Evolutionary conservation across 2,329 filamentous ascomycete species (phyloP).

Genomic region (Beauveria pseudobassiana): DNA sequence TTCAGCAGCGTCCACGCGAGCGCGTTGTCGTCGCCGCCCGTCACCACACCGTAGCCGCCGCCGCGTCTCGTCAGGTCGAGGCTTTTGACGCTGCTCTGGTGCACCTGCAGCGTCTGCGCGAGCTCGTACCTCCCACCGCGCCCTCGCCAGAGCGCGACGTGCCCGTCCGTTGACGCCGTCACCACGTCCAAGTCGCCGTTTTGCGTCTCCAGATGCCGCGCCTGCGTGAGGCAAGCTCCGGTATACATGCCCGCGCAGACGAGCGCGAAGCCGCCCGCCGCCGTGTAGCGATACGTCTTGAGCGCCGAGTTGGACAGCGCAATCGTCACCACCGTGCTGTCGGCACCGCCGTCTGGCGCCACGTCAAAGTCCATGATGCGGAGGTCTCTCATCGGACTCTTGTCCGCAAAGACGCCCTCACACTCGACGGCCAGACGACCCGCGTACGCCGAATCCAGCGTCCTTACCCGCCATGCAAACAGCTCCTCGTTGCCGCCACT

Average conservation of each 20-base stretch:
- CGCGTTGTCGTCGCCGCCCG: constrained; percentile 84
- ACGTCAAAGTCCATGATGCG: constrained; percentile 76
- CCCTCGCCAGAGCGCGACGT: constrained; percentile 53
- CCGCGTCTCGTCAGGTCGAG: constrained; percentile 36
- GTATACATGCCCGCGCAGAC: constrained; percentile 54
- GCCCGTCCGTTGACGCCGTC: constrained; percentile 76
- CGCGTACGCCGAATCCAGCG: constrained; percentile 40
- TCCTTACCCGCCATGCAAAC: constrained; percentile 67
- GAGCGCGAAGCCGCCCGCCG: constrained; percentile 35
- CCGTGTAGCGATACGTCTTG: constrained; percentile 48
- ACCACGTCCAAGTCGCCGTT: constrained; percentile 36
- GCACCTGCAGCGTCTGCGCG: constrained; percentile 41
- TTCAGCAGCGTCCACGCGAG: constrained; percentile 47
- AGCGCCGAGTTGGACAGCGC: constrained; percentile 79
- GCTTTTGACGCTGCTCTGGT: constrained; percentile 76
- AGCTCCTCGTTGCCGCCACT: constrained; percentile 86
- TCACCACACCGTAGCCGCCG: constrained; percentile 45
- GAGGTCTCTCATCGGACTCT: constrained; percentile 54
- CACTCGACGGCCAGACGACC: constrained; percentile 46
- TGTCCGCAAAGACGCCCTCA: constrained; percentile 47
- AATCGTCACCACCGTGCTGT: constrained; percentile 52
- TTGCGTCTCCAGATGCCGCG: constrained; percentile 33
- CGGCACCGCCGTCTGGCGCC: constrained; percentile 2
- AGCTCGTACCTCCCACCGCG: constrained; percentile 19
- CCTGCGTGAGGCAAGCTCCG: constrained; percentile 68